Percentiles rank a stretch among this genome's conserved stretches.
These are phyloP conservation scores for Sistotremastrum suecicum DNA, from an alignment of 768 basidiomycete species.

Conservation along the genomic window DNA sequence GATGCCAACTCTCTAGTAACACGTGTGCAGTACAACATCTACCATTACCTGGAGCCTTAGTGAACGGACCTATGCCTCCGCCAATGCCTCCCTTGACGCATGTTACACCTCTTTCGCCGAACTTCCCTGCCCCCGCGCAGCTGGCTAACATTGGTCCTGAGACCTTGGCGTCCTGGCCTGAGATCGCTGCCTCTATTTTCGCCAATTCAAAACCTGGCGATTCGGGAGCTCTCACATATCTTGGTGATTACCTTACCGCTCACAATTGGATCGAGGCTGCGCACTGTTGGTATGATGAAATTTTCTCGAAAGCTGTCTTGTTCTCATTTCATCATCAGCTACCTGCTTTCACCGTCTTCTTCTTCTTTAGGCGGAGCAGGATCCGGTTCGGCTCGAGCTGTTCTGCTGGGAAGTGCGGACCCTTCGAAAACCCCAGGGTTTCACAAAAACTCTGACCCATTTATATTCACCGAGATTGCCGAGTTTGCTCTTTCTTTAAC, in stretches of 20 bases:
- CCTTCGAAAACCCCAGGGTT: conserved; percentile 37
- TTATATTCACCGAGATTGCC: conserved; percentile 78
- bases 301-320: background rate
- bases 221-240: conserved; percentile 60
- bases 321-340: conserved; percentile 29
- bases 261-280: conserved; percentile 74
- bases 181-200: conserved; percentile 73
- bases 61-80: conserved; percentile 7
- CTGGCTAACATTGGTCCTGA: conserved; percentile 41
- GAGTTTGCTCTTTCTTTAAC: conserved; percentile 82
- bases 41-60: too few relatives aligned
- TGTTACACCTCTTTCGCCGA: conserved; percentile 50
- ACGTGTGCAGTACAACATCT: conserved; percentile 40
- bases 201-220: conserved; percentile 59
- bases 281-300: conserved; percentile 66
- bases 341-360: conserved; percentile 76
- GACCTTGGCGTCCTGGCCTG: conserved; percentile 66
- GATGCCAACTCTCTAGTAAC: conserved; percentile 3
- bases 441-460: conserved; percentile 53
- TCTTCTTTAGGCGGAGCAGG: conserved; percentile 61
- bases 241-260: conserved; percentile 69
- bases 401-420: conserved; percentile 57
- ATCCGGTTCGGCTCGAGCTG: conserved; percentile 48
- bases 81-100: conserved; percentile 19
- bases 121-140: conserved; percentile 32